phyloP scores from a whole-genome alignment of 495 filamentous ascomycete species.

The Parathielavia hyrcaniae region DNA sequence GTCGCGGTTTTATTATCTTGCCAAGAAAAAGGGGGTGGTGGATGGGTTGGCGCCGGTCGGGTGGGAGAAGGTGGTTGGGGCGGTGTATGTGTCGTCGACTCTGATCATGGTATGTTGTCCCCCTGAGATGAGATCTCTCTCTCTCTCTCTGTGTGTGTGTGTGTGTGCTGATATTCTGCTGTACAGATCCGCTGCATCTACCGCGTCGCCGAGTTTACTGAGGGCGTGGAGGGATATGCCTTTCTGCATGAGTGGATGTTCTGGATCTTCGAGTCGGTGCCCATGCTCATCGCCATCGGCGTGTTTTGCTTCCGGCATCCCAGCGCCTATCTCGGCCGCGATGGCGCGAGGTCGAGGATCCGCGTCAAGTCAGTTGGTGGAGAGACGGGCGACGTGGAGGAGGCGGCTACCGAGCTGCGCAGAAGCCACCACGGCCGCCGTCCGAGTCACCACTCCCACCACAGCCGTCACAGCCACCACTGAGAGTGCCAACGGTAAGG shows the following conservation, averaged over 20 bases:
- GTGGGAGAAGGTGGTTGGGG: slow-evolving; percentile 49
- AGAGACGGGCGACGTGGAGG: background rate
- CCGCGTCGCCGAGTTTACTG: slow-evolving; percentile 56
- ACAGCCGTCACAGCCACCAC: no score
- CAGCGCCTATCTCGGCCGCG: slow-evolving; percentile 5
- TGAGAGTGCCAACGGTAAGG: no score
- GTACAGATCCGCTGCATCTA: slow-evolving; percentile 48
- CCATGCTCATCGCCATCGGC: slow-evolving; percentile 47
- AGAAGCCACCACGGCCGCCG: background rate
- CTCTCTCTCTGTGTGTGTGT: no score
- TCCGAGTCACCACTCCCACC: background rate
- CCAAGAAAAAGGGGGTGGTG: background rate
- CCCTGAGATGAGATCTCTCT: no score
- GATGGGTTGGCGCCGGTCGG: slow-evolving; percentile 2
- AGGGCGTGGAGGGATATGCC: slow-evolving; percentile 49
- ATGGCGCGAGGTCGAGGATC: background rate
- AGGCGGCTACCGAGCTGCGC: background rate
- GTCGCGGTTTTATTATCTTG: slow-evolving; percentile 30
- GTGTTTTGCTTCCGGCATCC: slow-evolving; percentile 17
- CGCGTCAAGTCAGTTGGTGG: background rate
- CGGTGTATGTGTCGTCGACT: slow-evolving; percentile 47
- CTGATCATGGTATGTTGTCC: slow-evolving; percentile 53
- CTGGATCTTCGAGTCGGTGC: slow-evolving; percentile 56
- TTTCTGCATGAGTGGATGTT: slow-evolving; percentile 53
- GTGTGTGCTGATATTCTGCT: background rate